Base-by-base conservation (phyloP, 192 early-diverging fungal species). In the Gryganskiella cystojenkinii region DNA sequence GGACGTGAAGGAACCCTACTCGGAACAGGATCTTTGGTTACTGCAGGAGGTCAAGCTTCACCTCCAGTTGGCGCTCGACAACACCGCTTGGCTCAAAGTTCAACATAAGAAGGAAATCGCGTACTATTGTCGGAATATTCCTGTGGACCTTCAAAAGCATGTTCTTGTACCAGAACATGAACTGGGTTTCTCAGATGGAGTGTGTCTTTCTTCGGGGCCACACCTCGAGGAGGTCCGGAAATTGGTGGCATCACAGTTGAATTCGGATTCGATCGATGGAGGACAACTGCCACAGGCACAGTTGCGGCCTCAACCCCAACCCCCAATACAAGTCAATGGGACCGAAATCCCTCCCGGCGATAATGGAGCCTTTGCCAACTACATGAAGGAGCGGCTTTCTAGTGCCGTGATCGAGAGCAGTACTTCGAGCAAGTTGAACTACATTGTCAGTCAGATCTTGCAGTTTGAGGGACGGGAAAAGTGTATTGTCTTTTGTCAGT, bases 401-500 rank as follows among this genome's bases (percentile, higher is more conserved):
- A 25, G 55, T 14, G 69, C 57, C 13, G 61, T 20, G 3, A 78
- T 86, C 15, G 42, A 81, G 1, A 66, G 67, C n/a, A 86, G 83
- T 19, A 81, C 84, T 11, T 86, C 83, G 49, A 84, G 78, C 47
- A 91, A 91, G 56, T 57, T 89, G 53, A 85, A 85, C 25, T 91
- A 90, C 44, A 58, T 91, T 14, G 71, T 79, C 42, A 65, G 70
- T 13, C 74, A 83, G 49, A 64, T 87, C 15, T 51, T 75, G 44
- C 52, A 50, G 15, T 68, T 70, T 28, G 64, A 73, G 4, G 20
- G 45, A 0, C 45, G 47, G 0, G 90, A 92, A 46, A 92, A 92
- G 64, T 84, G 85, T 47, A 84, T 91, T 47, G 81, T 92, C 59
- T 92, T 88, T 78, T 84, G 80, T 27, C 83, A 85, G 46, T 71